Evolutionary conservation across 2,329 filamentous ascomycete genomes (phyloP).

Genomic region (Fusarium abutilonis): DNA sequence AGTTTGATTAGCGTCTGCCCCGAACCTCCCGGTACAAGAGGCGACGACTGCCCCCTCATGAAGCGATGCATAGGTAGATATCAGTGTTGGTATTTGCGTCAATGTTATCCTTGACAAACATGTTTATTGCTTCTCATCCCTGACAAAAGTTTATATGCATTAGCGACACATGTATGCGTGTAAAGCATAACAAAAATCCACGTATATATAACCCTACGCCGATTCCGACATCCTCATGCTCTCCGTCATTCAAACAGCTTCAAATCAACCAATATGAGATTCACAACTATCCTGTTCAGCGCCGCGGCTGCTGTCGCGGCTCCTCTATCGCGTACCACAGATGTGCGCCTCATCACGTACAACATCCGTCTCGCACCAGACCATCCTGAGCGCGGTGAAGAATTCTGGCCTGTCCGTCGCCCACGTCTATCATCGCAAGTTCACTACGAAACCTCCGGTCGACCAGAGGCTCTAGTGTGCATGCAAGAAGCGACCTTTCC

Average conservation of each 20-base stretch:
- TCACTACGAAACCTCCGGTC: slow-evolving; percentile 58
- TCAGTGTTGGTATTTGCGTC: not conserved
- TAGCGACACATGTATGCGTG: not conserved
- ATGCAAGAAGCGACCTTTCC: slow-evolving; percentile 72
- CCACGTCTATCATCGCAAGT: slow-evolving; percentile 64
- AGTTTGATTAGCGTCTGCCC: slow-evolving; percentile 1
- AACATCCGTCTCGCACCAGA: slow-evolving; percentile 71
- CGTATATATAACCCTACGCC: not conserved
- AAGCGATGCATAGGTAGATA: not conserved
- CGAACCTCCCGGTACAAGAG: slow-evolving; percentile 16
- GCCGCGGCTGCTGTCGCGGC: slow-evolving; percentile 20
- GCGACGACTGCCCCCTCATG: not conserved
- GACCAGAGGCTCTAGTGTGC: slow-evolving; percentile 64
- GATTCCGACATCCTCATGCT: not conserved
- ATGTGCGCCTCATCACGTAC: slow-evolving; percentile 67
- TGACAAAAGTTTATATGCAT: not conserved
- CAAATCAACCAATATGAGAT: slow-evolving; percentile 31
- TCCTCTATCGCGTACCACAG: slow-evolving; percentile 24
- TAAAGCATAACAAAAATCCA: not conserved
- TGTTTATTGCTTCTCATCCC: not conserved
- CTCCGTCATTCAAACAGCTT: not conserved
- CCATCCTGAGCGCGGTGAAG: slow-evolving; percentile 61
- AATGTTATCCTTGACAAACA: not conserved
- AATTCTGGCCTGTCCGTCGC: slow-evolving; percentile 64
- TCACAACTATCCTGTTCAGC: slow-evolving; percentile 18